These are phyloP conservation scores for Anisodus tanguticus DNA, from an alignment of 257 asterid species.

Conservation along the genomic window DNA sequence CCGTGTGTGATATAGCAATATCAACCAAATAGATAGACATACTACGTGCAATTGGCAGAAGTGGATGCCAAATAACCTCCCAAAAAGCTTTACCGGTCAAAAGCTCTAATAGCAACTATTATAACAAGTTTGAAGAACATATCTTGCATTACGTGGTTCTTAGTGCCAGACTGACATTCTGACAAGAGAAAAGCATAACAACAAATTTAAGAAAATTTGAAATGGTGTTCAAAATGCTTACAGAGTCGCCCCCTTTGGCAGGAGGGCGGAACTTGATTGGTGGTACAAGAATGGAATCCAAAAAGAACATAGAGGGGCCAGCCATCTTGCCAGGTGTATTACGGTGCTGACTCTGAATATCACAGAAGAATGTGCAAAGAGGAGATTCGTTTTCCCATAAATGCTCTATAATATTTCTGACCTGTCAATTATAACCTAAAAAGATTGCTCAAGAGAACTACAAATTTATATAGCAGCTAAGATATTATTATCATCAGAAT, in stretches of 20 bases:
- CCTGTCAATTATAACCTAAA: conserved; percentile 56
- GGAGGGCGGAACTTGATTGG: conserved; percentile 91
- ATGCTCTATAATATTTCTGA: conserved; percentile 60
- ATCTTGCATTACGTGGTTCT: conserved; percentile 4
- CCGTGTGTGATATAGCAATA: neutral
- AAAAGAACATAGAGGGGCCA: conserved; percentile 76
- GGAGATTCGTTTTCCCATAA: conserved; percentile 90
- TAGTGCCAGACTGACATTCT: neutral
- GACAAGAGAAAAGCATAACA: neutral
- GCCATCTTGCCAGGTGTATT: conserved; percentile 40
- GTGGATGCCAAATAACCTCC: neutral
- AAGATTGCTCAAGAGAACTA: conserved; percentile 17
- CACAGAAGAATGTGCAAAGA: conserved; percentile 70
- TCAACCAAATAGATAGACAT: conserved; percentile 5
- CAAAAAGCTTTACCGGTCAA: neutral
- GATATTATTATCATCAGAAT: neutral
- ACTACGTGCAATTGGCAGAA: conserved; percentile 4
- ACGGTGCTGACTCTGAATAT: conserved; percentile 64
- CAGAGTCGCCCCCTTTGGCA: conserved; percentile 84
- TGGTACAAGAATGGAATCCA: conserved; percentile 73
- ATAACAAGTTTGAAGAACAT: conserved; percentile 23
- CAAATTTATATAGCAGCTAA: conserved; percentile 25
- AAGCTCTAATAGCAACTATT: neutral
- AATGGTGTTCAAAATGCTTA: conserved; percentile 50
- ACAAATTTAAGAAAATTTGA: conserved; percentile 8